These are phyloP conservation scores for Herpetomonas muscarum DNA, from an alignment of 208 protist species.

Conservation along the genomic window DNA sequence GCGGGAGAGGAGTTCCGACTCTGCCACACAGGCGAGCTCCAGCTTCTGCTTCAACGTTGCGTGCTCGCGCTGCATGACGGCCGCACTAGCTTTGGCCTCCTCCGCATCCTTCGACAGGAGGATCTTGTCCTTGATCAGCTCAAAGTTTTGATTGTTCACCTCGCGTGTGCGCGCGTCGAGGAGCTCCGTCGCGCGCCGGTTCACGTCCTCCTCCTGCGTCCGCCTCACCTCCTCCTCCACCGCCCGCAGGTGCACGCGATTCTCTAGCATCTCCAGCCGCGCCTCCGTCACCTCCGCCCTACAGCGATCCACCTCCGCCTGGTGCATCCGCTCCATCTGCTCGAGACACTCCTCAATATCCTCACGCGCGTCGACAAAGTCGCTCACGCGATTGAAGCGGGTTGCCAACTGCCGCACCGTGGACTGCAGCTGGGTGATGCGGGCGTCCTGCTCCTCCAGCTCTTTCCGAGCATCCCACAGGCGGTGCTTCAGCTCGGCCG, in stretches of 20 bases:
- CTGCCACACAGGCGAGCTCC: slow-evolving; percentile 31
- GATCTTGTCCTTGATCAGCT: slow-evolving; percentile 66
- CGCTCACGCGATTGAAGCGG: slow-evolving; percentile 44
- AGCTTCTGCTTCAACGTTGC: slow-evolving; percentile 33
- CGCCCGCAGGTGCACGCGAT: slow-evolving; percentile 60
- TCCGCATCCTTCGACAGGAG: slow-evolving; percentile 52
- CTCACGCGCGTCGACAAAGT: slow-evolving; percentile 51
- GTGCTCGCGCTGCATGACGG: slow-evolving; percentile 39
- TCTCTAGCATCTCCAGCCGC: slow-evolving; percentile 67
- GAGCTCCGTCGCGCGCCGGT: slow-evolving; percentile 47
- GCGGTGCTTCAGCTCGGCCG: slow-evolving; percentile 4
- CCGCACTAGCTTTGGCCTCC: slow-evolving; percentile 5
- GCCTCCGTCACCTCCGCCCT: slow-evolving; percentile 19
- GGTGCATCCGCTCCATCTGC: slow-evolving; percentile 21
- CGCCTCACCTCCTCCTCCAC: slow-evolving; percentile 40
- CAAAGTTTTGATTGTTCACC: slow-evolving; percentile 65
- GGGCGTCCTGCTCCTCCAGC: slow-evolving; percentile 29
- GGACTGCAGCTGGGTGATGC: slow-evolving; percentile 38
- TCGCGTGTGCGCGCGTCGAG: slow-evolving; percentile 58
- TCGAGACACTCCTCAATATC: slow-evolving; percentile 45
- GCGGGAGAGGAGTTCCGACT: slow-evolving; percentile 38
- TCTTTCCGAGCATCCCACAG: slow-evolving; percentile 13
- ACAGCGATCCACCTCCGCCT: slow-evolving; percentile 22
- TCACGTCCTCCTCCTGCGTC: slow-evolving; percentile 52
- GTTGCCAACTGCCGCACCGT: slow-evolving; percentile 50